Evolutionary conservation across 2,329 filamentous ascomycete genomes (phyloP), one percentile per base, ranked within the genome.

Genomic region (Paraphoma chrysanthemicola): DNA sequence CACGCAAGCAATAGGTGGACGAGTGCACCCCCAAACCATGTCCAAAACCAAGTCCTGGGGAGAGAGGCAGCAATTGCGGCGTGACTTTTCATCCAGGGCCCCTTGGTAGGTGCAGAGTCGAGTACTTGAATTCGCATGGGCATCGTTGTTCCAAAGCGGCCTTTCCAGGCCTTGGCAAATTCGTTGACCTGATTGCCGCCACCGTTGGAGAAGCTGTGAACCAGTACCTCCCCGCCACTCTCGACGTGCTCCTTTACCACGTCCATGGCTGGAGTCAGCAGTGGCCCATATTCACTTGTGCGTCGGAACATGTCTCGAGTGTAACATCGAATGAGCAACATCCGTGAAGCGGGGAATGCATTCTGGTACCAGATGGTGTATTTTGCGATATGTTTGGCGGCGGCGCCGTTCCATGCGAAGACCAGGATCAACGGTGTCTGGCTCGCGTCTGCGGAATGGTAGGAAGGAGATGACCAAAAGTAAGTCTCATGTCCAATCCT

Each of bases 201-300:
- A 6, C 75, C 75, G 39, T 77, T 77, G 29, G 70, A 74, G 49
- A 74, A 75, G 43, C 67, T 72, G 47, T 77, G 74, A 18, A 74
- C 67, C 2, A 77, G 64, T 6, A 77, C 50, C 23, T 69, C 54
- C 7, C 71, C 69, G 2, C 69, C 68, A 23, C 28, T 51, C 11
- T 56, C 50, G 2, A 57, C 53, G 53, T 75, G 69, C 17, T 67
- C 57, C 23, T 59, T 48, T 2, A 75, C 65, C 6, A 70, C 41
- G 2, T 69, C 62, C 18, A 74, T 53, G 1, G 72, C 74, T 12
- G 74, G 72, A 2, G 51, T 48, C 3, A 71, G 56, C 1, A 69
- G 51, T 9, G 52, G 51, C 2, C 48, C 44, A 47, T 72, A 70
- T 10, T 59, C 44, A 5, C 56, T 45, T 29, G 51, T 57, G 14